Percentiles rank a stretch among this genome's conserved stretches.
These are phyloP conservation scores for Neurospora tetraspora DNA, from an alignment of 495 filamentous ascomycete genomes.

Conservation along the genomic window DNA sequence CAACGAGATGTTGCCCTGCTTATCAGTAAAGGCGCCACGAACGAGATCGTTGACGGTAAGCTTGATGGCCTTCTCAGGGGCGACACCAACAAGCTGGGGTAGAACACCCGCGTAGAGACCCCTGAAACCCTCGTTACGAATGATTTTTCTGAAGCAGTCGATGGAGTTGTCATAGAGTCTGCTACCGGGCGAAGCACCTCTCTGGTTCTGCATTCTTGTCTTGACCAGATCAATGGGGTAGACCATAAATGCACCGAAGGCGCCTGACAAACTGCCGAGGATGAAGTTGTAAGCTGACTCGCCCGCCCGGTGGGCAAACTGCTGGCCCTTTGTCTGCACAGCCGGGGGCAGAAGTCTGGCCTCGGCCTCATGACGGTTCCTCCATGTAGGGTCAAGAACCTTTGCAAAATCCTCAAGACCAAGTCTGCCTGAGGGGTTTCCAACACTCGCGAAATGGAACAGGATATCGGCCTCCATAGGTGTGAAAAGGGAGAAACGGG, in stretches of 20 bases:
- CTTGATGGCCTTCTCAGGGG: constrained; percentile 98
- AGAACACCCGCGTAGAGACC: constrained; percentile 91
- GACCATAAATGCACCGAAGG: constrained; percentile 97
- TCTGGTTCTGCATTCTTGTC: constrained; percentile 97
- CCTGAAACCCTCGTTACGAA: constrained; percentile 79
- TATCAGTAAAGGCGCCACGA: constrained; percentile 63
- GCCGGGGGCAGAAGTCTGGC: constrained; percentile 11
- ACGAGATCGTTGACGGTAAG: constrained; percentile 95
- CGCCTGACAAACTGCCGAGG: constrained; percentile 81
- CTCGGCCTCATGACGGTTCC: constrained; percentile 42
- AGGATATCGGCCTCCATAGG: constrained; percentile 99
- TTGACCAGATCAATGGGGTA: constrained; percentile 98
- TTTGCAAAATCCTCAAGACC: constrained; percentile 79
- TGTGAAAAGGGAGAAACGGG: constrained; percentile 83
- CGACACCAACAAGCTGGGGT: constrained; percentile 91
- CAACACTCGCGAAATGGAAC: constrained; percentile 93
- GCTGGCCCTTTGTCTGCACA: constrained; percentile 21
- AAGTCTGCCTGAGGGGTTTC: constrained; percentile 78
- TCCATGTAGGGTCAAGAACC: constrained; percentile 90
- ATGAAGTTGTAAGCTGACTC: constrained; percentile 85
- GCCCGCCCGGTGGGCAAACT: constrained; percentile 49
- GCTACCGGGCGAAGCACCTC: constrained; percentile 68
- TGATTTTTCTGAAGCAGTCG: constrained; percentile 86
- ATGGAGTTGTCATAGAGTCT: constrained; percentile 91
- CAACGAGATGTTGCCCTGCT: constrained; percentile 63